phyloP scores from a whole-genome alignment of 768 basidiomycete genomes.

The Auriscalpium vulgare region DNA sequence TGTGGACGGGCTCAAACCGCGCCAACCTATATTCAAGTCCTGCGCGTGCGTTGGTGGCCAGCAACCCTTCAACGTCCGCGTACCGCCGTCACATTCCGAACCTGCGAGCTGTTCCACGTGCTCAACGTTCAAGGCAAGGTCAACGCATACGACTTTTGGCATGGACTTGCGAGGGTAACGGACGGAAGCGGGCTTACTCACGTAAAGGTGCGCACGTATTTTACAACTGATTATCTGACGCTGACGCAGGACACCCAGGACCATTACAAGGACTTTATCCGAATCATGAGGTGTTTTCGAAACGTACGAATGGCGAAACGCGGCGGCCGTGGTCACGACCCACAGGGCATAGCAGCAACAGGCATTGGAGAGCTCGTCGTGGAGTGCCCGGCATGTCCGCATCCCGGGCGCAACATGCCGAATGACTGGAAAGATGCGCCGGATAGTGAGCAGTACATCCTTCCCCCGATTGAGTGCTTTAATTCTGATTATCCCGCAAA shows the following conservation, averaged over 20 bases:
- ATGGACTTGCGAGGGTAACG: not conserved
- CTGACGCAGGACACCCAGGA: no score
- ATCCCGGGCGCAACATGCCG: conserved; percentile 15
- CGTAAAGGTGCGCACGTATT: conserved; percentile 10
- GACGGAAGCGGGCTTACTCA: not conserved
- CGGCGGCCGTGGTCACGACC: conserved; percentile 14
- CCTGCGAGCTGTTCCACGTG: not conserved
- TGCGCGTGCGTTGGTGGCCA: not conserved
- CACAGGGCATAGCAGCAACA: conserved; percentile 7
- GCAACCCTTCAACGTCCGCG: not conserved
- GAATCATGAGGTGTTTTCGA: conserved; percentile 11
- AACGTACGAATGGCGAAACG: conserved; percentile 17
- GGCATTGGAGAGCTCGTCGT: conserved; percentile 11
- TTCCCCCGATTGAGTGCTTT: not conserved
- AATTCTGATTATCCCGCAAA: not conserved
- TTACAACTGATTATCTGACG: no score
- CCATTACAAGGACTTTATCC: conserved; percentile 2
- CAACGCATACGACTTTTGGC: not conserved
- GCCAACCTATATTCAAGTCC: not conserved
- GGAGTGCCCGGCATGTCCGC: conserved; percentile 20
- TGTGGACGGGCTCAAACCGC: not conserved
- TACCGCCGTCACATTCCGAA: not conserved
- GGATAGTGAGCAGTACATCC: conserved; percentile 9
- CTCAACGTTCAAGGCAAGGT: not conserved
- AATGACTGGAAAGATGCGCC: conserved; percentile 11